Conservation (phyloP, 768 basidiomycete species). For the Wakefieldia striispora region DNA sequence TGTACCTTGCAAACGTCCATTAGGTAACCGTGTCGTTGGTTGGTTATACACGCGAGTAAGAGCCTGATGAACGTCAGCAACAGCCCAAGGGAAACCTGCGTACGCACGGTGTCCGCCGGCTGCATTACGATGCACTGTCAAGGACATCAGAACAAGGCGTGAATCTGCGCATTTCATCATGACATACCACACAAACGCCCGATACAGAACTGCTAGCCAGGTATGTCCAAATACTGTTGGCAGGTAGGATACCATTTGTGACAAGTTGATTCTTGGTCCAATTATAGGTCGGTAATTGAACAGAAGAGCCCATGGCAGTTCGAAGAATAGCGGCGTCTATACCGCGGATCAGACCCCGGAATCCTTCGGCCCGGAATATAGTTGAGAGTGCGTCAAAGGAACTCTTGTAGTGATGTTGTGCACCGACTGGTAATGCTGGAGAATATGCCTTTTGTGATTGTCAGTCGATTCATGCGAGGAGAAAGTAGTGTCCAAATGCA, state of each 20-base stretch:
- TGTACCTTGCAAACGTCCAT: conserved; percentile 70
- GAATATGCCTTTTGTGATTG: conserved; percentile 73
- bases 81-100: background rate
- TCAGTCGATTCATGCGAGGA: background rate
- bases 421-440: conserved; percentile 88
- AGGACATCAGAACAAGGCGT: conserved; percentile 8
- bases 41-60: conserved; percentile 97
- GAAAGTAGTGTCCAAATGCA: background rate
- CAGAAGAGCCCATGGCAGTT: conserved; percentile 93
- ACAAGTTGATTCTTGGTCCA: conserved; percentile 84
- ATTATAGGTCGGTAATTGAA: conserved; percentile 95
- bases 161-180: background rate
- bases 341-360: conserved; percentile 81
- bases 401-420: conserved; percentile 89
- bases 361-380: conserved; percentile 75
- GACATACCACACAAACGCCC: conserved; percentile 85
- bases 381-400: conserved; percentile 78
- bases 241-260: conserved; percentile 61
- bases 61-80: conserved; percentile 43
- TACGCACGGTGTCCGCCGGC: conserved; percentile 80
- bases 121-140: conserved; percentile 87
- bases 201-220: conserved; percentile 86
- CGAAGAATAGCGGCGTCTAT: conserved; percentile 92
- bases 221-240: conserved; percentile 84
- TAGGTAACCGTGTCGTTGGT: conserved; percentile 67